Evolutionary conservation across 495 filamentous ascomycete species (phyloP).

Genomic region (Lasiosphaeriaceae sp.): DNA sequence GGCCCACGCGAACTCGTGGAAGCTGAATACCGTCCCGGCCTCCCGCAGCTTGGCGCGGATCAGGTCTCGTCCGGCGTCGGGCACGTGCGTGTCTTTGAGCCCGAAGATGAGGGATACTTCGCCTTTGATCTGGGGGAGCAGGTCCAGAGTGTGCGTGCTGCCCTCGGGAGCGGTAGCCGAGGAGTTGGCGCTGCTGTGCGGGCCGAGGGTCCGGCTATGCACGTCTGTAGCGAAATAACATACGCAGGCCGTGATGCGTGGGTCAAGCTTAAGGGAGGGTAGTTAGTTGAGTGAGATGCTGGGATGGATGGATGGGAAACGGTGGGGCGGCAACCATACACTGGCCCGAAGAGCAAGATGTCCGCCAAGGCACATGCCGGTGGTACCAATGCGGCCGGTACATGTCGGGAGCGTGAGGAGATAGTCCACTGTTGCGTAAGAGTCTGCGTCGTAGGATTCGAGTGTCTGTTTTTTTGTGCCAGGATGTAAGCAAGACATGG

Average conservation of each 20-base stretch:
- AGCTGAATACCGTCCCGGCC: conserved; percentile 69
- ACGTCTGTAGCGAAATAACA: conserved; percentile 95
- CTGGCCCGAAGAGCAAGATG: conserved; percentile 84
- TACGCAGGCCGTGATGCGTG: conserved; percentile 68
- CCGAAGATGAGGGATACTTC: conserved; percentile 91
- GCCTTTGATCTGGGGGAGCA: conserved; percentile 61
- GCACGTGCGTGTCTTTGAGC: conserved; percentile 85
- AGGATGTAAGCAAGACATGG: background rate
- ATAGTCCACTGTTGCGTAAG: conserved; percentile 65
- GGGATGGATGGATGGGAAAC: background rate
- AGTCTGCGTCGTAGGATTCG: conserved; percentile 86
- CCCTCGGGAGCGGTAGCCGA: conserved; percentile 23
- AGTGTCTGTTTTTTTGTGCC: conserved; percentile 57
- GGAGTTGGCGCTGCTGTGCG: conserved; percentile 29
- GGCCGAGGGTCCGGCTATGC: conserved; percentile 70
- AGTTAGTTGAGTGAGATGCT: background rate
- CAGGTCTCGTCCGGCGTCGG: conserved; percentile 76
- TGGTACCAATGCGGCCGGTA: conserved; percentile 78
- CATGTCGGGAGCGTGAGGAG: conserved; percentile 75
- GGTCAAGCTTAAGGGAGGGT: conserved; percentile 51
- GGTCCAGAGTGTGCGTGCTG: conserved; percentile 43
- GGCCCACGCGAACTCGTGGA: conserved; percentile 85
- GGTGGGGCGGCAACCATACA: conserved; percentile 23
- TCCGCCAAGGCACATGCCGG: conserved; percentile 94
- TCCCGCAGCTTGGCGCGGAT: conserved; percentile 81